Conservation (phyloP, 176 grass and related monocot species). For the Oryza officinalis region DNA sequence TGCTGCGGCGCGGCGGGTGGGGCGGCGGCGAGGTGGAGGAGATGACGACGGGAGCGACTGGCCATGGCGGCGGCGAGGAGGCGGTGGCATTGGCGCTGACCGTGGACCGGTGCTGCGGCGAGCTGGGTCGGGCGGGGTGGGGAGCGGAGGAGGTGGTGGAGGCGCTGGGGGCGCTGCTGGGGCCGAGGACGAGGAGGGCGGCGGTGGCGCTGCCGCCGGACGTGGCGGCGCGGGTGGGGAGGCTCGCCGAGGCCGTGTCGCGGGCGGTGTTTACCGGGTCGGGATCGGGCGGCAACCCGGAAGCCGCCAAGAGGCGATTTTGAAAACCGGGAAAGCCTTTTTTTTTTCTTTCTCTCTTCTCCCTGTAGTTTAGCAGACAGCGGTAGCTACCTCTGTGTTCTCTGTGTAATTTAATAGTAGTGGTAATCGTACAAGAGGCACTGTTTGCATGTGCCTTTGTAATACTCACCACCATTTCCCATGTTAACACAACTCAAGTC, state of each 20-base stretch:
- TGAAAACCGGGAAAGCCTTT: conserved; percentile 24
- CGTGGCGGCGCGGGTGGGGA: conserved; percentile 52
- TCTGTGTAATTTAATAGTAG: background rate
- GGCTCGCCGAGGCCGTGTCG: conserved; percentile 61
- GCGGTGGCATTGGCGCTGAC: conserved; percentile 29
- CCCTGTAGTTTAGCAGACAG: background rate
- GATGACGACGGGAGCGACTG: conserved; percentile 37
- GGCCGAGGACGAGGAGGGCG: conserved; percentile 29
- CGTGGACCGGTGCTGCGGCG: conserved; percentile 61
- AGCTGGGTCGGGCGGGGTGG: conserved; percentile 65
- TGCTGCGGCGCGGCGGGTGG: conserved; percentile 65
- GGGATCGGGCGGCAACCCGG: conserved; percentile 11
- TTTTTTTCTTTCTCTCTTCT: background rate
- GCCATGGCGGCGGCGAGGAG: conserved; percentile 4
- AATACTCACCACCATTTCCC: background rate
- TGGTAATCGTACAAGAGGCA: background rate
- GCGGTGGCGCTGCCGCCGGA: conserved; percentile 58
- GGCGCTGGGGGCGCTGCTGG: conserved; percentile 47
- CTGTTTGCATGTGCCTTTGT: background rate
- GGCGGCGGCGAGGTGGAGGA: conserved; percentile 55
- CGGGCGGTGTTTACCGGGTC: conserved; percentile 21
- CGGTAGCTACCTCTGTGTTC: background rate
- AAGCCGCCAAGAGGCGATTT: conserved; percentile 27
- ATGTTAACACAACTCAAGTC: background rate
- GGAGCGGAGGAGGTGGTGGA: conserved; percentile 70